These are phyloP conservation scores for Peronosclerospora sorghi DNA, from an alignment of 352 stramenopile genomes.

Conservation along the genomic window DNA sequence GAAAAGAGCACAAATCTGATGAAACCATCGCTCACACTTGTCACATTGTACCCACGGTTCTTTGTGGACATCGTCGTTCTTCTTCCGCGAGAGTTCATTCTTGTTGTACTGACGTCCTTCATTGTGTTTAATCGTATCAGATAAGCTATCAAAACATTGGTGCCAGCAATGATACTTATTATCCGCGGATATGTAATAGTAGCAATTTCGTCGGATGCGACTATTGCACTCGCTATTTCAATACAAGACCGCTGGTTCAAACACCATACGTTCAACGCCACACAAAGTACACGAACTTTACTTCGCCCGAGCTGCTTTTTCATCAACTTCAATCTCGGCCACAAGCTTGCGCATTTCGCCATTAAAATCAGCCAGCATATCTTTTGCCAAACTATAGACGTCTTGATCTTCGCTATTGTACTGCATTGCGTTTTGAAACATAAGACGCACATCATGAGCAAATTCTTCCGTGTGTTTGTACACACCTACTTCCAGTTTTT, in stretches of 20 bases:
- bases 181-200: constrained; percentile 71
- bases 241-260: constrained; percentile 76
- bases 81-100: constrained; percentile 60
- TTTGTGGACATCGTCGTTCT: constrained; percentile 87
- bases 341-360: constrained; percentile 64
- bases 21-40: constrained; percentile 96
- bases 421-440: constrained; percentile 76
- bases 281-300: constrained; percentile 75
- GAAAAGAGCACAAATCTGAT: constrained; percentile 99
- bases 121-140: constrained; percentile 54
- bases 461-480: constrained; percentile 84
- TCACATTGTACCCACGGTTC: constrained; percentile 98
- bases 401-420: constrained; percentile 84
- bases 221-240: constrained; percentile 86
- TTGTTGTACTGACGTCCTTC: constrained; percentile 72
- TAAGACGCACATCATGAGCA: constrained; percentile 56
- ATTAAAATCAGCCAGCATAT: constrained; percentile 82
- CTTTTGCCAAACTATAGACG: constrained; percentile 72
- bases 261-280: constrained; percentile 76
- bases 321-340: constrained; percentile 53
- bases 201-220: constrained; percentile 80
- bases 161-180: constrained; percentile 87
- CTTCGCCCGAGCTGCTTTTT: constrained; percentile 45
- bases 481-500: constrained; percentile 61
- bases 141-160: constrained; percentile 47